Evolutionary conservation across 139 green algal species (phyloP), one percentile per base, ranked within the genome.

Genomic region (Chlorella sp.): DNA sequence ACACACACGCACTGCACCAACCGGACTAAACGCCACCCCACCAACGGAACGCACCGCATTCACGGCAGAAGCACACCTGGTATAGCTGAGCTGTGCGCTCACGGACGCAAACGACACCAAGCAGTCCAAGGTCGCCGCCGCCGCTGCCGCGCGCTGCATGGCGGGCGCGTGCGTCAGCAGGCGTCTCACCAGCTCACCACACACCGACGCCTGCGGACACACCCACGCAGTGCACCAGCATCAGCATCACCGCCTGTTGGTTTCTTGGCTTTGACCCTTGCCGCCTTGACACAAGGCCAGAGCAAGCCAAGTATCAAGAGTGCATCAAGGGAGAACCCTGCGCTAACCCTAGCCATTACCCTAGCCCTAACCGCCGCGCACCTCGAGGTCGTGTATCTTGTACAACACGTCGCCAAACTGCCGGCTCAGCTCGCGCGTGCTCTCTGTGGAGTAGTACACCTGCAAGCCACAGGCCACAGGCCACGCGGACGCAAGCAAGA

Each of bases 321-420:
- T n/a, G n/a, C n/a, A n/a, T n/a, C n/a, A n/a, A n/a, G n/a, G n/a
- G n/a, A n/a, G n/a, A n/a, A n/a, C n/a, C n/a, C n/a, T n/a, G n/a
- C n/a, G n/a, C n/a, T n/a, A n/a, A n/a, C n/a, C n/a, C n/a, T n/a
- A n/a, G n/a, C n/a, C n/a, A n/a, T n/a, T n/a, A n/a, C n/a, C n/a
- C n/a, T n/a, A n/a, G n/a, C n/a, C n/a, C n/a, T n/a, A n/a, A n/a
- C n/a, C n/a, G n/a, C n/a, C n/a, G n/a, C 70, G 1, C 31, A 86
- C 85, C 83, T 96, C 90, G 49, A 95, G 74, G 67, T 96, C 92
- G 35, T 85, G 78, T 24, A 97, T 94, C 32, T 83, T 89, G 76
- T 92, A 81, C 73, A 89, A 73, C 71, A 97, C 31, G 69, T 97
- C 92, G 0, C 92, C 92, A 72, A 84, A 90, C 24, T 80, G 74